Percentiles rank a stretch among this genome's conserved stretches.
phyloP scores from a whole-genome alignment of 495 filamentous ascomycete species.

The Penicillium odoratum region DNA sequence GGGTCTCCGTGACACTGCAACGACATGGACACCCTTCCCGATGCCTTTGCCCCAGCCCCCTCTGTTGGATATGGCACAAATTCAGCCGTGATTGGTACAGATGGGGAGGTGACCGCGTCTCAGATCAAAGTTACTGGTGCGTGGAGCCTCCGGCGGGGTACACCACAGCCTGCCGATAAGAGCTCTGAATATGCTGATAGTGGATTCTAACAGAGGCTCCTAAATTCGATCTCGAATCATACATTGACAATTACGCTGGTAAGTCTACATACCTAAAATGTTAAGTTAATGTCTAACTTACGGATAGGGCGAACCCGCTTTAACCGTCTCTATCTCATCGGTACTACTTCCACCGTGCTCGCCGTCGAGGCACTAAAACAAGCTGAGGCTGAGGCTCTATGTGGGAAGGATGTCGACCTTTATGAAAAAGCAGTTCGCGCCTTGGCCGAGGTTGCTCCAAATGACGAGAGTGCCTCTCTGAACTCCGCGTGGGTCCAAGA shows the following conservation, averaged over 20 bases:
- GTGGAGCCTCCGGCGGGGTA: conserved; percentile 13
- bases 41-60: conserved; percentile 27
- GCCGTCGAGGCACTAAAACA: conserved; percentile 77
- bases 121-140: conserved; percentile 35
- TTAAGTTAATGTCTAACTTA: background rate
- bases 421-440: conserved; percentile 70
- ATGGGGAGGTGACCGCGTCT: background rate
- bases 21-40: conserved; percentile 31
- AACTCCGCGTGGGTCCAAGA: conserved; percentile 71
- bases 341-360: conserved; percentile 71
- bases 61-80: conserved; percentile 1
- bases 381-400: conserved; percentile 74
- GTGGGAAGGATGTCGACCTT: conserved; percentile 67
- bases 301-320: conserved; percentile 66
- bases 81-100: background rate
- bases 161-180: background rate
- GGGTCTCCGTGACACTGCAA: conserved; percentile 8
- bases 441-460: conserved; percentile 60
- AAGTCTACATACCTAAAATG: conserved; percentile 1
- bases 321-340: conserved; percentile 80
- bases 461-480: conserved; percentile 63
- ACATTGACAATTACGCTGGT: conserved; percentile 91
- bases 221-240: conserved; percentile 90
- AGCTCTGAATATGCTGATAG: conserved; percentile 6
- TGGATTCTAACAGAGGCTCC: conserved; percentile 61